Evolutionary conservation across 1,139 yeast species (phyloP), one percentile per base, ranked within the genome.

Genomic region (Nematodospora anomalae): DNA sequence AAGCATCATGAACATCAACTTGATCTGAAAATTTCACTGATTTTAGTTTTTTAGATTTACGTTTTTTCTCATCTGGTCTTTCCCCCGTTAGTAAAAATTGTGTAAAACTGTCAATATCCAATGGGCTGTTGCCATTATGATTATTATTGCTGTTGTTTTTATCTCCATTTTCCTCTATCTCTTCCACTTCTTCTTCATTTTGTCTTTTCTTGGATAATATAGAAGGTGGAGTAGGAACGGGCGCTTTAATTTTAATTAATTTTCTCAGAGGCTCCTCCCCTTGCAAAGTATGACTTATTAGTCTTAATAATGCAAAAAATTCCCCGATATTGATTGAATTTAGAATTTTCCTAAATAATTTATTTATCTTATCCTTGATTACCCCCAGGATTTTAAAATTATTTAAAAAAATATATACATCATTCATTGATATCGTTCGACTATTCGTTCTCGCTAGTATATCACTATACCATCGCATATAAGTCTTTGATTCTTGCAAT

Each of bases 401-500:
- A 43, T 66, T 57, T 40, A 84, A 59, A 48, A 84, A 84, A 32
- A 58, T 67, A 58, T 79, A 83, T 6, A 84, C 84, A 50, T 84
- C 92, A 2, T 60, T 62, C 49, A 84, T 60, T 9, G 76, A 63
- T 13, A 83, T 76, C 23, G 84, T 63, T 45, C 81, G 68, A 27
- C 75, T 64, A 45, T 74, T 75, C 10, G 74, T 68, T 33, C 86
- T 69, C 10, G 81, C 72, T 30, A 80, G 68, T 11, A 84, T 79
- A 50, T 80, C 83, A 49, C 80, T 79, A 53, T 83, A 84, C 94
- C 94, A 84, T 49, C 92, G 62, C 55, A 83, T 67, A 56, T 84
- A 84, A 0, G 92, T 83, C 49, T 79, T 79, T 3, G 80, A 74
- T 50, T 84, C 94, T 42, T 78, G 79, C 11, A 67, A 64, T 0